phyloP scores from a whole-genome alignment of 148 eudicot species.

The Camellia sinensis region DNA sequence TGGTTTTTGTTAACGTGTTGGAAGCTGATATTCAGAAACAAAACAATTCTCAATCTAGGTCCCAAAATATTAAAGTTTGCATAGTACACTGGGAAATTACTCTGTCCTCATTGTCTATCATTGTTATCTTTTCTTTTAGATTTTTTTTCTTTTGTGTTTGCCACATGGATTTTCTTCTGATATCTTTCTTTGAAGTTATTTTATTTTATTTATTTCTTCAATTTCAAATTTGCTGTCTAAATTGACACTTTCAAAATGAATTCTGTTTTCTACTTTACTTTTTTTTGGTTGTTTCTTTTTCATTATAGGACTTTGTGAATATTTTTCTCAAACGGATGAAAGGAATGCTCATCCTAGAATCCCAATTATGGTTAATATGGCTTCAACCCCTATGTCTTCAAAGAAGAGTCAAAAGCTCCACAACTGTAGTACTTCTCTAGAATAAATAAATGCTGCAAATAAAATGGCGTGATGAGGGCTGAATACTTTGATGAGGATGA shows the following conservation, averaged over 20 bases:
- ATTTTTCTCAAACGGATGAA: constrained; percentile 90
- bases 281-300: not conserved
- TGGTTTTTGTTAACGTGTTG: no score
- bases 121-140: not conserved
- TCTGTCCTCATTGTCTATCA: not conserved
- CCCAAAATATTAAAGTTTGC: not conserved
- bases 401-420: constrained; percentile 60
- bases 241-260: not conserved
- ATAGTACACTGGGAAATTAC: no score
- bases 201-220: not conserved
- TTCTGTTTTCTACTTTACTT: not conserved
- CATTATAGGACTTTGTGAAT: constrained; percentile 81
- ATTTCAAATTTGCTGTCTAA: not conserved
- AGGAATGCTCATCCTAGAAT: constrained; percentile 79
- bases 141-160: not conserved
- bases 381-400: constrained; percentile 63
- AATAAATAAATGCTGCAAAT: constrained; percentile 59
- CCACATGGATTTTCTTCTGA: not conserved
- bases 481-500: constrained; percentile 95
- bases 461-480: constrained; percentile 73
- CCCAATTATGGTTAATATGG: constrained; percentile 97
- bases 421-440: constrained; percentile 46
- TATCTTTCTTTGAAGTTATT: not conserved
- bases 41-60: no score
- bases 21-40: no score